Conservation (phyloP, 108 stramenopile species). For the Skeletonema potamos region DNA sequence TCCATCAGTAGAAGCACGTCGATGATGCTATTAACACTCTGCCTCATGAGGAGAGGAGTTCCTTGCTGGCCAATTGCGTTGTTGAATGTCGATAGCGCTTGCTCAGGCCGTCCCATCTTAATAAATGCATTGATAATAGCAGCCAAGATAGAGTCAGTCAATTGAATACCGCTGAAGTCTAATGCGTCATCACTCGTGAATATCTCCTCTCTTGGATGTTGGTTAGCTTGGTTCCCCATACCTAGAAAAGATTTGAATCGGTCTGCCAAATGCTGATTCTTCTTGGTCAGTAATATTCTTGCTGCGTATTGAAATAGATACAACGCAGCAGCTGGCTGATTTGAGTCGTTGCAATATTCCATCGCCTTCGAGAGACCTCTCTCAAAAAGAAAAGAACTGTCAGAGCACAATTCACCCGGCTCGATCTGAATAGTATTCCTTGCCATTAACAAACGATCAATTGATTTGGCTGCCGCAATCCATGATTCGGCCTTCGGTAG, state of each 20-base stretch:
- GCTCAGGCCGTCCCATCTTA: constrained; percentile 18
- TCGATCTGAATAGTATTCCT: constrained; percentile 1
- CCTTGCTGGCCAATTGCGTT: constrained; percentile 1
- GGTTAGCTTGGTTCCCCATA: constrained; percentile 3
- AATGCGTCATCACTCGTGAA: constrained; percentile 10
- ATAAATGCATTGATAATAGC: constrained; percentile 27
- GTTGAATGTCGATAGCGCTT: constrained; percentile 14
- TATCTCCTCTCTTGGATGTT: background rate
- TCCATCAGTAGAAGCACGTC: constrained; percentile 15
- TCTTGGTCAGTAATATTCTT: constrained; percentile 1
- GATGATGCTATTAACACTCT: constrained; percentile 26
- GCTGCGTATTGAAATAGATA: constrained; percentile 25
- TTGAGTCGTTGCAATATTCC: constrained; percentile 33
- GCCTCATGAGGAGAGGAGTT: constrained; percentile 6
- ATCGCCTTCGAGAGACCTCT: constrained; percentile 36
- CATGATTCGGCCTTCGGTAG: constrained; percentile 18
- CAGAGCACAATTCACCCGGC: background rate
- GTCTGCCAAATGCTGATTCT: constrained; percentile 5
- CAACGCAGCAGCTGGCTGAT: constrained; percentile 35
- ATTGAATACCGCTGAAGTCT: constrained; percentile 7
- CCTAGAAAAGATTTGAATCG: constrained; percentile 20
- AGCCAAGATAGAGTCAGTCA: constrained; percentile 24
- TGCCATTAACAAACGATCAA: constrained; percentile 20
- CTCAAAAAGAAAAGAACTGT: constrained; percentile 22
- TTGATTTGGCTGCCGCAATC: constrained; percentile 20